Percentiles rank a stretch among this genome's conserved stretches.
Conservation (phyloP, 352 stramenopile genomes). For the Pythium sp. region DNA sequence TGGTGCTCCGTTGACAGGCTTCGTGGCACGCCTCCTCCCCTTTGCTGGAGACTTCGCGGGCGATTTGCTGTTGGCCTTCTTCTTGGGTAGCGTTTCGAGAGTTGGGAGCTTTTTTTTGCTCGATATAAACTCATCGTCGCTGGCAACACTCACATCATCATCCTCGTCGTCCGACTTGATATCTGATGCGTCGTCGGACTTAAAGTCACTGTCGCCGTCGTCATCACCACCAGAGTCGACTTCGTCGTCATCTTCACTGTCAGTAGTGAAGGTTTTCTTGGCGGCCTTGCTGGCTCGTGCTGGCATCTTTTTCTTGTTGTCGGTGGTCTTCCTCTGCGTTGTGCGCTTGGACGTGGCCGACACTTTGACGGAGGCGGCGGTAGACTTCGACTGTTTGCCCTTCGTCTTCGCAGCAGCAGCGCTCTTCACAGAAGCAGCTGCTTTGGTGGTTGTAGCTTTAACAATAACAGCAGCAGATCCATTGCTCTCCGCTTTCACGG, state of each 20-base stretch:
- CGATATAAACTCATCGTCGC: slow-evolving; percentile 31
- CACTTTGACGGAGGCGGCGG: neutral
- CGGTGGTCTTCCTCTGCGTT: slow-evolving; percentile 18
- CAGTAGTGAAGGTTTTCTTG: neutral
- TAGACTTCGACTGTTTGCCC: neutral
- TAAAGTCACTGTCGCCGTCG: slow-evolving; percentile 50
- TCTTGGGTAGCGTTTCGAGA: slow-evolving; percentile 12
- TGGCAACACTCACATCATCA: slow-evolving; percentile 17
- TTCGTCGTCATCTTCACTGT: slow-evolving; percentile 24
- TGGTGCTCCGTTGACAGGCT: too few species aligned
- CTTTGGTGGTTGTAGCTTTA: neutral
- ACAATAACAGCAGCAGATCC: neutral
- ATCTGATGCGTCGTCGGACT: neutral
- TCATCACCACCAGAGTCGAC: slow-evolving; percentile 23
- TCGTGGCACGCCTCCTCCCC: neutral
- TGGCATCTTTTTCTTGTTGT: neutral
- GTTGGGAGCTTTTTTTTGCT: slow-evolving; percentile 19
- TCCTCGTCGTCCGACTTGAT: slow-evolving; percentile 23
- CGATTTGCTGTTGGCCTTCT: slow-evolving; percentile 19
- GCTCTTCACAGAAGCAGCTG: neutral
- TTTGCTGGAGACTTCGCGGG: slow-evolving; percentile 10
- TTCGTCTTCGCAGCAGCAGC: neutral
- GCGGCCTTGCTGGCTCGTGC: slow-evolving; percentile 1
- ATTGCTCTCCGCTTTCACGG: neutral
- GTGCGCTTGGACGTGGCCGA: slow-evolving; percentile 3